Conservation (phyloP, 495 filamentous ascomycete species). For the Lasiosphaeria miniovina region DNA sequence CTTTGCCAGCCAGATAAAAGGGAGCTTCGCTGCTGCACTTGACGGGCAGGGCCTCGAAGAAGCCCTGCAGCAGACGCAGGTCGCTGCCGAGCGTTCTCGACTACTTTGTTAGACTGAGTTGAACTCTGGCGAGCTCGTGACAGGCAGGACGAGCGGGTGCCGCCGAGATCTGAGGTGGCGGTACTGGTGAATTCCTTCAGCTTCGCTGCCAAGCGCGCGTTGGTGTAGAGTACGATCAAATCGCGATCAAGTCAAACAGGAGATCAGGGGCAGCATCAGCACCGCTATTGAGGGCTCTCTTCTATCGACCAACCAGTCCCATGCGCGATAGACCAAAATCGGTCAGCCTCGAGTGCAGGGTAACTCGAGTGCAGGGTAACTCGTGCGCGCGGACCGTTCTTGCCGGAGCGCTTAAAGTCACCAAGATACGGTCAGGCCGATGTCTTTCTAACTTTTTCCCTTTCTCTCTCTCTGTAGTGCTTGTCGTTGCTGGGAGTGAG, state of each 20-base stretch:
- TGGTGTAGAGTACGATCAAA: slow-evolving; percentile 20
- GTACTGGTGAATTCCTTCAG: slow-evolving; percentile 38
- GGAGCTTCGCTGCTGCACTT: slow-evolving; percentile 1
- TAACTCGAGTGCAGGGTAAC: too few species aligned
- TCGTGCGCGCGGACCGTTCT: too few species aligned
- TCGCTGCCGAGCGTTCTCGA: slow-evolving; percentile 45
- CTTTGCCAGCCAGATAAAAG: slow-evolving; percentile 10
- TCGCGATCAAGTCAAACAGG: too few species aligned
- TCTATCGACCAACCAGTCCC: slow-evolving; percentile 94
- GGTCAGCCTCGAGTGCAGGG: slow-evolving; percentile 94
- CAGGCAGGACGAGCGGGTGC: slow-evolving; percentile 51
- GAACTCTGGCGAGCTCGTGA: slow-evolving; percentile 69
- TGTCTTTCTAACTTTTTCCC: too few species aligned
- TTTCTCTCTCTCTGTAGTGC: too few species aligned
- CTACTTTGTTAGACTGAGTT: slow-evolving; percentile 51
- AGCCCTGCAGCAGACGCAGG: slow-evolving; percentile 53
- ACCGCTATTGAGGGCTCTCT: slow-evolving; percentile 78
- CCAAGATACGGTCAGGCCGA: too few species aligned
- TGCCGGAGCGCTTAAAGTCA: too few species aligned
- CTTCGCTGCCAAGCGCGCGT: slow-evolving; percentile 6
- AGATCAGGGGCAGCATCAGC: slow-evolving; percentile 84
- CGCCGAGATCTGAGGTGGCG: slow-evolving; percentile 19
- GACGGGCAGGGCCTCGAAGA: slow-evolving; percentile 22
- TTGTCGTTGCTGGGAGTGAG: slow-evolving; percentile 88
- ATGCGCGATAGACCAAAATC: slow-evolving; percentile 97